Base-by-base conservation (phyloP, 805 yeast genomes). In the Nakazawaea wickerhamii region DNA sequence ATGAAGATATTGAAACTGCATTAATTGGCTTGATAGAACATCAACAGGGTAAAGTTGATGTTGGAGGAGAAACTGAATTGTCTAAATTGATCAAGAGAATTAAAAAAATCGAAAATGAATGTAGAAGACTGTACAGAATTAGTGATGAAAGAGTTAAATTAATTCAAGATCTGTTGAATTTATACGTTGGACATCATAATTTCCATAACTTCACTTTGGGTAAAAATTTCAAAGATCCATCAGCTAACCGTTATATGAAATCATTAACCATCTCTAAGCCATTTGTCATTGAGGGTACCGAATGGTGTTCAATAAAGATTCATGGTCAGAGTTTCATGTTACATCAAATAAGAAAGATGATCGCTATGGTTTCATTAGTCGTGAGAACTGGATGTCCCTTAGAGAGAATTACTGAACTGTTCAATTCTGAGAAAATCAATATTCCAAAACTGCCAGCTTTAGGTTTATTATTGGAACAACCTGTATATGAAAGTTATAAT, bases 251-350 rank as follows among this genome's bases (percentile, higher is more conserved):
- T 54, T 85, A 68, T 59, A 90, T 93, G 88, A 85, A 85, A 55
- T 65, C 75, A 15, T 72, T 91, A 38, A 71, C 75, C 1, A 95
- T 88, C 0, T 76, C 89, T 14, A 95, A 86, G 2, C 98, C 98
- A 2, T 86, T 88, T 60, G 82, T 88, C 40, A 90, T 91, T 51
- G 86, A 90, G 56, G 89, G 86, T 36, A 89, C 96, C 5, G 98
- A 93, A 59, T 93, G 99, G 99, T 75, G 87, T 2, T 86, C 96
- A 2, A 83, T 93, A 55, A 90, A 91, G 67, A 87, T 93, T 51
- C 99, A 93, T 61, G 99, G 99, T 6, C 99, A 93, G 65, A 87
- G 96, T 3, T 93, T 93, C 63, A 93, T 93, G 98, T 72, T 93
- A 49, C 98, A 91, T 65, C 99, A 91, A 71, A 93, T 93, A 57